A percentile compares a stretch with the other conserved stretches of the same genome.
Evolutionary conservation across 345 rosid genomes (phyloP).

Genomic region (Hevea brasiliensis): DNA sequence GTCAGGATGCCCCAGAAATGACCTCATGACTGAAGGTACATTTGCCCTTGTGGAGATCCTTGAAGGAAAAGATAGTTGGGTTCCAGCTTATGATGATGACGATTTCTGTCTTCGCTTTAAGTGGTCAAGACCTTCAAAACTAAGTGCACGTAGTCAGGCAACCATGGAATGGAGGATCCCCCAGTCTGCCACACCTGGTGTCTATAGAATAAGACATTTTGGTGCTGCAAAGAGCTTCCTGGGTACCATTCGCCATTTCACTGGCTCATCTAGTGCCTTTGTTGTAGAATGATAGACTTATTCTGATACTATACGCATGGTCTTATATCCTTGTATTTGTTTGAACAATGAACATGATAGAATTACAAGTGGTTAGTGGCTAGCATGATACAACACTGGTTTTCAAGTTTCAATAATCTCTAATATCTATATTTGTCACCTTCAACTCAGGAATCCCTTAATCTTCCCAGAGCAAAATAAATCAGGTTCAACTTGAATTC

Average conservation of each 20-base stretch:
- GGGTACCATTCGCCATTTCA: conserved; percentile 58
- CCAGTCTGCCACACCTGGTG: conserved; percentile 59
- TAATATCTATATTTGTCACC: background rate
- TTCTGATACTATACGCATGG: too few relatives aligned
- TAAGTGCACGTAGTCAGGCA: conserved; percentile 70
- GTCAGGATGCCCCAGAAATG: conserved; percentile 97
- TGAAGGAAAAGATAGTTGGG: conserved; percentile 68
- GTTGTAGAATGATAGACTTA: conserved; percentile 44
- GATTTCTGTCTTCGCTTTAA: conserved; percentile 84
- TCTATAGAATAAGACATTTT: conserved; percentile 76
- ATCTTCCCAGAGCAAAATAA: background rate
- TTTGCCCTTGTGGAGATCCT: conserved; percentile 80
- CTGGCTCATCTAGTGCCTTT: conserved; percentile 72
- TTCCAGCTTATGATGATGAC: conserved; percentile 85
- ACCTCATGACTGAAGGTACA: conserved; percentile 91
- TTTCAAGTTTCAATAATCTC: background rate
- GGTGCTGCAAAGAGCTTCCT: conserved; percentile 62
- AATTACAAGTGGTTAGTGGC: background rate
- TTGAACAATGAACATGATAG: background rate
- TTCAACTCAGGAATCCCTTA: background rate
- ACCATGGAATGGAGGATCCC: conserved; percentile 90
- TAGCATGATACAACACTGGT: background rate
- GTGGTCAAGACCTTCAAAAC: conserved; percentile 78
- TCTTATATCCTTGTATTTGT: background rate
- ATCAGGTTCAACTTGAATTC: background rate